Conservation (phyloP, 176 grass and related monocot species). For the Juncus inflexus region DNA sequence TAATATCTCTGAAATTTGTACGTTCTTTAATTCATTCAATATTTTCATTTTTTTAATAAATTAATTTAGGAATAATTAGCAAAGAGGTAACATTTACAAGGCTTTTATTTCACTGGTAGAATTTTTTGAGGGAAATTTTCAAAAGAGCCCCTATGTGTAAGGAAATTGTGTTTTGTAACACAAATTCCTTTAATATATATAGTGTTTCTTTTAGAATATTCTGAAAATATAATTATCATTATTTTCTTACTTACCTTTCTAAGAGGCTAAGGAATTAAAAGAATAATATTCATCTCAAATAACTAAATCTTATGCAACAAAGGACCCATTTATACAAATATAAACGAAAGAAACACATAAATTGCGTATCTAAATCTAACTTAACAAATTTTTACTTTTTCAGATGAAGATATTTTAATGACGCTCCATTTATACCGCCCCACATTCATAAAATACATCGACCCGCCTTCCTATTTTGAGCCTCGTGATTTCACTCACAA, state of each 20-base stretch:
- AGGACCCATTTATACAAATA: background rate
- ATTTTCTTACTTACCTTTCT: too few species aligned
- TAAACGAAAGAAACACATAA: slow-evolving; percentile 8
- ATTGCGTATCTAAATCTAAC: background rate
- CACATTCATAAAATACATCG: slow-evolving; percentile 48
- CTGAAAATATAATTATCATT: too few species aligned
- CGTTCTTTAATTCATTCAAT: slow-evolving; percentile 15
- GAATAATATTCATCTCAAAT: too few species aligned
- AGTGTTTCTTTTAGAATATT: too few species aligned
- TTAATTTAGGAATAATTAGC: background rate
- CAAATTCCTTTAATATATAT: too few species aligned
- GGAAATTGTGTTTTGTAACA: too few species aligned
- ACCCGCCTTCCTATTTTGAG: slow-evolving; percentile 51
- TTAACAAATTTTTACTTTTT: slow-evolving; percentile 24
- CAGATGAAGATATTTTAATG: slow-evolving; percentile 75
- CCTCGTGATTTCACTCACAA: slow-evolving; percentile 59
- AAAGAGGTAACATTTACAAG: too few species aligned
- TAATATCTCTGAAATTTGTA: slow-evolving; percentile 90
- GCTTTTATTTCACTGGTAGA: too few species aligned
- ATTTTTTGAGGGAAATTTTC: too few species aligned
- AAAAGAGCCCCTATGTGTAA: too few species aligned
- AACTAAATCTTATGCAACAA: too few species aligned
- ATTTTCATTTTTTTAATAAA: background rate
- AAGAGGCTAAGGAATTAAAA: too few species aligned
- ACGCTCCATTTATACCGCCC: slow-evolving; percentile 63